Evolutionary conservation across 148 eudicot genomes (phyloP).

Genomic region (Heliamphora exappendiculata): DNA sequence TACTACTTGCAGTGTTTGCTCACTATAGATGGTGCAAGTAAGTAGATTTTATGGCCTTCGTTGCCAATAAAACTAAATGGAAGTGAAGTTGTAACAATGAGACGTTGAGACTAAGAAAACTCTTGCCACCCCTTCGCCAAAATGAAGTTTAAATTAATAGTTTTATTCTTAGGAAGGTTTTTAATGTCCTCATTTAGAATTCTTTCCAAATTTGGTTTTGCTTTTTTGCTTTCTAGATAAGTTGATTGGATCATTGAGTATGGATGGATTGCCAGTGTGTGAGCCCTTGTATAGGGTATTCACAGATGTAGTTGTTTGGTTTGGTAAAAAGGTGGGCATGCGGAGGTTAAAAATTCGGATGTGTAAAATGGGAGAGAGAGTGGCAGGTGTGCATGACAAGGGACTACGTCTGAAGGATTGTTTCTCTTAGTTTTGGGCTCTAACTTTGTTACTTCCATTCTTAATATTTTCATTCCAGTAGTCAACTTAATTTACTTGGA

Average conservation of each 20-base stretch:
- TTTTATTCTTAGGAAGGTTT: not conserved
- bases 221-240: not conserved
- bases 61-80: not conserved
- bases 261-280: not conserved
- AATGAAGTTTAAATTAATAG: not conserved
- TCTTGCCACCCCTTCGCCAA: not conserved
- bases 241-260: not conserved
- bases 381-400: slow-evolving; percentile 6
- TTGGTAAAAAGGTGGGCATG: not conserved
- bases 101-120: not conserved
- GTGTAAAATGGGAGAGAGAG: not conserved
- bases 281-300: not conserved
- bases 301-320: slow-evolving; percentile 1
- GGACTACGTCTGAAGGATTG: not conserved
- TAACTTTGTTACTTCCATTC: not conserved
- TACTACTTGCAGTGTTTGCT: slow-evolving; percentile 54
- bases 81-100: not conserved
- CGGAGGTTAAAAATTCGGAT: not conserved
- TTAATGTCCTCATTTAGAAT: not conserved
- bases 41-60: slow-evolving; percentile 19
- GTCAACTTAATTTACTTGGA: not conserved
- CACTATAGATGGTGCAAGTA: slow-evolving; percentile 94
- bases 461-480: not conserved
- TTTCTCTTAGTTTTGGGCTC: not conserved
- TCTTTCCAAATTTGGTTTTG: not conserved